Base-by-base conservation (phyloP, 2,329 filamentous ascomycete genomes). In the Aspergillus sp. region DNA sequence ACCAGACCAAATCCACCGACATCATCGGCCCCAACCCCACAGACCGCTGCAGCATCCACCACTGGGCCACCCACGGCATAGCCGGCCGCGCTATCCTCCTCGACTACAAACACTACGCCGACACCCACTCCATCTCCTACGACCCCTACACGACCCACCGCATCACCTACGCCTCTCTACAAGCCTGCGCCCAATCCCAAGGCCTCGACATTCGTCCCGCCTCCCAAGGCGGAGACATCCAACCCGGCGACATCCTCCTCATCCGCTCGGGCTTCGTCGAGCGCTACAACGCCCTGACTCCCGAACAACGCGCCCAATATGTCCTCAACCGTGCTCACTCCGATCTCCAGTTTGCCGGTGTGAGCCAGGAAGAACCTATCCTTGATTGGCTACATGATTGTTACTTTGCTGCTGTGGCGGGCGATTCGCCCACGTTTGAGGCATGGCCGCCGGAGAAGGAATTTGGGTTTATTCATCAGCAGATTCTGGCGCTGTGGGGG, bases 311-410 rank as follows among this genome's bases (percentile, higher is more conserved):
- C 19, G 65, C 32, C 5, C 10, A 62, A 15, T 66, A 64, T 23
- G 74, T 73, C 3, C 75, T 73, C 3, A 62, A 70, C 6, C 72
- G 76, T 13, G 61, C 57, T 47, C 75, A 77, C 42, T 78, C 77
- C 7, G 73, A 77, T 3, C 72, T 79, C 52, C 57, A 73, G 8
- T 86, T 80, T 67, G 80, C 80, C 0, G 84, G 84, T 0, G 59
- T 86, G 3, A 78, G 78, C 50, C 83, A 84, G 64, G 82, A 84
- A 53, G 75, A 84, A 51, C 82, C 82, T 48, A 82, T 87, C 3
- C 77, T 85, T 7, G 82, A 84, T 56, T 91, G 88, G 88, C 63
- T 91, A 60, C 88, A 90, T 77, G 86, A 91, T 68, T 84, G 82
- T 64, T 86, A 88, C 55, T 90, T 91, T 65, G 80, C 88, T 0